Percentiles rank a stretch among this genome's conserved stretches.
These are phyloP conservation scores for Neurospora cerealis DNA, from an alignment of 495 filamentous ascomycete genomes.

Conservation along the genomic window DNA sequence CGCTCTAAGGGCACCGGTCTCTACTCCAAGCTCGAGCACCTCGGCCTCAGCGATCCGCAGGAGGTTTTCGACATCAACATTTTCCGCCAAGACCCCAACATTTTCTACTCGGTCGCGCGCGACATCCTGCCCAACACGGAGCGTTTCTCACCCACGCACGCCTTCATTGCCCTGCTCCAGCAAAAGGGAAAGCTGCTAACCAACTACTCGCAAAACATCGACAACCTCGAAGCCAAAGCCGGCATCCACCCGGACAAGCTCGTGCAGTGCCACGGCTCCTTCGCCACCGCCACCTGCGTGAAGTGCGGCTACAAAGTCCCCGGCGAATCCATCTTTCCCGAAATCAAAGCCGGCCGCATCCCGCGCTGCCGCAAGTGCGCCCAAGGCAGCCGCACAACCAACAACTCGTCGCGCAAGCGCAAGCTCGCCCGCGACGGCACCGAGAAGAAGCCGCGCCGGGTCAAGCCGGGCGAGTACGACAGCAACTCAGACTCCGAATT, in stretches of 20 bases:
- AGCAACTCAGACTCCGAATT: slow-evolving; percentile 64
- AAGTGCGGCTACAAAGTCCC: slow-evolving; percentile 69
- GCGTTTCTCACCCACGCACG: slow-evolving; percentile 79
- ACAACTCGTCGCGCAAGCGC: slow-evolving; percentile 47
- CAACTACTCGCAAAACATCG: slow-evolving; percentile 98
- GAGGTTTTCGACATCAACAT: slow-evolving; percentile 87
- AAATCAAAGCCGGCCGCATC: slow-evolving; percentile 65
- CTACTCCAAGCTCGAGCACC: slow-evolving; percentile 72
- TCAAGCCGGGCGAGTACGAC: slow-evolving; percentile 43
- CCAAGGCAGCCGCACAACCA: slow-evolving; percentile 31
- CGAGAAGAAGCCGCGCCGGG: slow-evolving; percentile 49
- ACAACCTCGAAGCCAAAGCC: slow-evolving; percentile 86
- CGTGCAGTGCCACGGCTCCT: slow-evolving; percentile 93
- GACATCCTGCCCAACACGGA: slow-evolving; percentile 74
- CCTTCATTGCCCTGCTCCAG: slow-evolving; percentile 91
- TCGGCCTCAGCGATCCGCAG: slow-evolving; percentile 69
- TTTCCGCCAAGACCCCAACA: slow-evolving; percentile 77
- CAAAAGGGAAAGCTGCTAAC: slow-evolving; percentile 83
- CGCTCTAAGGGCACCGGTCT: slow-evolving; percentile 75
- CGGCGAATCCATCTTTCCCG: slow-evolving; percentile 65
- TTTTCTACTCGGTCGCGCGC: slow-evolving; percentile 87
- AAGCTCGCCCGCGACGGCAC: slow-evolving; percentile 60
- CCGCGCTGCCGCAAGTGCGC: slow-evolving; percentile 56
- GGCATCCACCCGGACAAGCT: slow-evolving; percentile 77
- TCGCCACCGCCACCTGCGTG: slow-evolving; percentile 83